Base-by-base conservation (phyloP, 139 green algal species). In the Chlorella sorokiniana region DNA sequence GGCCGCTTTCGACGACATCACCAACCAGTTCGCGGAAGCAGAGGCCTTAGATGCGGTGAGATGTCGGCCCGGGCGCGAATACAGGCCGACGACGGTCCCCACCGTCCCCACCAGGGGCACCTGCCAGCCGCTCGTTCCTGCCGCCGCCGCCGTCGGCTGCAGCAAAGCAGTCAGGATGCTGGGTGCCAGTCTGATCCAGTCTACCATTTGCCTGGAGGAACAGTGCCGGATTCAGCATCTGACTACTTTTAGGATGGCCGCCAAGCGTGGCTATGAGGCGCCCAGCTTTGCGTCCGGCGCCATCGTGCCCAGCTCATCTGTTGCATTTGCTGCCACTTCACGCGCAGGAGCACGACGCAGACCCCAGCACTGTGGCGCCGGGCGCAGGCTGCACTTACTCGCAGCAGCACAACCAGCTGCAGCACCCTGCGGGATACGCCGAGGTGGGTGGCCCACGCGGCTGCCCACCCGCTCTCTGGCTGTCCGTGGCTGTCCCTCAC, bases 1-100 rank as follows among this genome's bases (percentile, higher is more conserved):
- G 11, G 73, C 73, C 35, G 73, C 73, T 38, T 86, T 86, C 48
- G 72, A 86, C 31, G 81, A 86, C 79, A 86, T 86, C 42, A 86
- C 81, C 25, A 86, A 86, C 72, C 81, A 85, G 29, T 59, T 54
- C 38, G 44, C 33, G 20, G 81, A 85, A 5, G 35, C 41, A 8
- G 68, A 71, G 38, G 18, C 35, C 9, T 31, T 29, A 18, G 45
- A 45, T 11, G 7, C 52, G 73, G 73, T 52, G 38, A 80, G 56
- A n/a, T 33, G 56, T 29, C 18, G 18, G 18, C 16, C 18, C 16
- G 10, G 56, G 56, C 48, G 14, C 14, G 48, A 11, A 16, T 25
- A 59, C 48, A 11, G 11, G 48, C 11, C 11, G 48, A 16, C 48
- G 48, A 59, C 48, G 14, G 14, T 59, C 16, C 14, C 16, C 16